Base-by-base conservation (phyloP, 1,139 yeast species). In the Yamadazyma epiphylla region DNA sequence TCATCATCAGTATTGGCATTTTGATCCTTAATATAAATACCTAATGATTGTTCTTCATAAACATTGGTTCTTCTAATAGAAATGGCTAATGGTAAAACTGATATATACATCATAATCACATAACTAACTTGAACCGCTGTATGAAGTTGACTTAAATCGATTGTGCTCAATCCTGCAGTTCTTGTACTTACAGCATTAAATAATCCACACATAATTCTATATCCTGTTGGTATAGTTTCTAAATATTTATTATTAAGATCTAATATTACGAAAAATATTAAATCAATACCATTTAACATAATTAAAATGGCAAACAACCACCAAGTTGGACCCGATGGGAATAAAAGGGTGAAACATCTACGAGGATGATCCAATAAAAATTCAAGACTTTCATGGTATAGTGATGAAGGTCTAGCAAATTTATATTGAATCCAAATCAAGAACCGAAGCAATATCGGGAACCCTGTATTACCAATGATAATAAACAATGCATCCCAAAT, bases 51-150 rank as follows among this genome's bases (percentile, higher is more conserved):
- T 51, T 91, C 98, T 53, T 91, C 99, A 58, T 91, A 91, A 28
- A 91, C 99, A 53, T 91, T 91, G 14, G 98, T 91, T 53, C 96
- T 75, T 60, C 99, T 80, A 43, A 91, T 88, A 26, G 96, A 86
- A 46, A 91, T 91, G 24, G 98, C 98, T 48, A 91, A 65, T 0
- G 99, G 99, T 50, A 89, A 67, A 29, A 91, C 96, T 5, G 97
- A 89, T 19, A 94, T 87, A 61, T 94, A 91, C 98, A 91, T 91
- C 97, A 91, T 89, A 40, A 91, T 71, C 80, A 88, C 73, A 54
- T 94, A 94, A 48, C 94, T 80, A 24, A 91, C 95, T 54, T 87
- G 95, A 27, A 91, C 85, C 0, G 96, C 95, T 0, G 96, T 91
- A 49, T 89, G 94, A 31, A 91, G 64, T 26, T 58, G 53, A 4